These are phyloP conservation scores for Coprinopsis sp. DNA, from an alignment of 768 basidiomycete species.

Conservation along the genomic window DNA sequence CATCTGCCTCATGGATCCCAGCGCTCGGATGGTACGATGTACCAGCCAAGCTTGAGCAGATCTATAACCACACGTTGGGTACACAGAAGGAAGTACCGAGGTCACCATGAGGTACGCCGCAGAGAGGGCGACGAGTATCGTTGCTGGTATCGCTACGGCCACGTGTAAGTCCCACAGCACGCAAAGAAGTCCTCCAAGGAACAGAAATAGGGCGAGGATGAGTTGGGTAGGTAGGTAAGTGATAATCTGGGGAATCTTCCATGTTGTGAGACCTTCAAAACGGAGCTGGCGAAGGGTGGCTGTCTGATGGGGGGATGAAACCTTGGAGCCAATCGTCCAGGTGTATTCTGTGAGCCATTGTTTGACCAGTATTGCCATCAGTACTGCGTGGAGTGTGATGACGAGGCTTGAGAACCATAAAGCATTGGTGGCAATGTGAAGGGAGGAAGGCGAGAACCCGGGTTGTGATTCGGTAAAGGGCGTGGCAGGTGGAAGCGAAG, in stretches of 20 bases:
- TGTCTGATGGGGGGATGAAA: not conserved
- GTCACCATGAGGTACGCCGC: not conserved
- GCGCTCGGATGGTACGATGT: too few relatives aligned
- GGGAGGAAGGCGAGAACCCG: not conserved
- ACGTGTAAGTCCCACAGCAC: not conserved
- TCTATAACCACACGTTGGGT: not conserved
- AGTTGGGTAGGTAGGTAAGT: constrained; percentile 1
- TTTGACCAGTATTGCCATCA: not conserved
- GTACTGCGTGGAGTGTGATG: not conserved
- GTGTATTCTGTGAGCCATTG: constrained; percentile 5
- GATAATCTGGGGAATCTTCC: constrained; percentile 1
- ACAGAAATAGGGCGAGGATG: not conserved
- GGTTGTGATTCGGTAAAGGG: not conserved
- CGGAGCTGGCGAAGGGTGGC: constrained; percentile 5
- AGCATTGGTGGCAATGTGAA: not conserved
- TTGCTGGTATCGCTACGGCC: not conserved
- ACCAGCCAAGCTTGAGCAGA: too few relatives aligned
- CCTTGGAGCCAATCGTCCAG: not conserved
- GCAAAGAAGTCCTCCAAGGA: constrained; percentile 1
- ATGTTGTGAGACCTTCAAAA: not conserved
- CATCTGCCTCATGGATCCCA: too few relatives aligned
- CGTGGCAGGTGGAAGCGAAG: too few relatives aligned
- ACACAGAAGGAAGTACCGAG: not conserved
- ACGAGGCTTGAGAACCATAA: not conserved
- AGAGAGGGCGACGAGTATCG: not conserved